These are phyloP conservation scores for Jamesozyma piceae DNA, from an alignment of 805 yeast species.

Conservation along the genomic window DNA sequence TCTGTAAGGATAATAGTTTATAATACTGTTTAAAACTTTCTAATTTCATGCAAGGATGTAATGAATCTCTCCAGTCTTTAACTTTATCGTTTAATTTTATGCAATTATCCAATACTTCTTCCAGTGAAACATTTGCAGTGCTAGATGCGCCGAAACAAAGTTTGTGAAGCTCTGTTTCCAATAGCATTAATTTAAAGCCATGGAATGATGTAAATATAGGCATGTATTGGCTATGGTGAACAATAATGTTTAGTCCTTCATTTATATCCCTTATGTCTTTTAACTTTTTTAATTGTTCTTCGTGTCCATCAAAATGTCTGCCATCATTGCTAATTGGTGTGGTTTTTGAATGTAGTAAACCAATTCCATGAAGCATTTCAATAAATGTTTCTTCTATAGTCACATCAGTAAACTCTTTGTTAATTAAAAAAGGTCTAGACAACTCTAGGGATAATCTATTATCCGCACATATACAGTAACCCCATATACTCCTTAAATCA, in stretches of 20 bases:
- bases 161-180: conserved; percentile 6
- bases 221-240: conserved; percentile 2
- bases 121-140: conserved; percentile 7
- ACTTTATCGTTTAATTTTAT: conserved; percentile 4
- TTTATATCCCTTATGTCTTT: not conserved
- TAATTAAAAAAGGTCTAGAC: conserved; percentile 10
- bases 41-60: conserved; percentile 9
- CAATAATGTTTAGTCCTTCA: conserved; percentile 6
- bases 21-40: conserved; percentile 9
- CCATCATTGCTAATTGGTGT: not conserved
- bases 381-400: conserved; percentile 7
- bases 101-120: conserved; percentile 8
- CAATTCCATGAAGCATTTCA: conserved; percentile 1
- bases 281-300: not conserved
- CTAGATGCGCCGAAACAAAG: conserved; percentile 6
- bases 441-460: conserved; percentile 7
- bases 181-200: conserved; percentile 4
- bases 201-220: conserved; percentile 7
- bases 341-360: no score
- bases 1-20: conserved; percentile 5
- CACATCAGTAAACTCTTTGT: conserved; percentile 4
- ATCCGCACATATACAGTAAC: conserved; percentile 26
- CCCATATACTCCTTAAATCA: conserved; percentile 35
- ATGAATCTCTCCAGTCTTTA: conserved; percentile 7
- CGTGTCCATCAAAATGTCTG: not conserved